phyloP scores from a whole-genome alignment of 2,329 filamentous ascomycete species.

The Podosphaera fusca region DNA sequence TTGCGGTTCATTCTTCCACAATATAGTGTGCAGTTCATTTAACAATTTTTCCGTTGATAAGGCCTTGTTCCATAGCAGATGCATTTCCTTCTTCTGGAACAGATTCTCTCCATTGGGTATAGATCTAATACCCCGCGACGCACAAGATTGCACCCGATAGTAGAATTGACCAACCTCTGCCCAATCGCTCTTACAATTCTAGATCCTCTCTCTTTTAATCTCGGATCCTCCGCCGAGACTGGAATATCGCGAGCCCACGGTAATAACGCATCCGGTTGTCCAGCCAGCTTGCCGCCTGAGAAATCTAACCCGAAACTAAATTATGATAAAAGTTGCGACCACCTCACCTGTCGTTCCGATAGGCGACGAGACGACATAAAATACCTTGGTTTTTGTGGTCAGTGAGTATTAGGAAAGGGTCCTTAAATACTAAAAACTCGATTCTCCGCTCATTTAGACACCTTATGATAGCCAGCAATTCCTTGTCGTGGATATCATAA shows the following conservation, averaged over 20 bases:
- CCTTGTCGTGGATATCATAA: constrained; percentile 16
- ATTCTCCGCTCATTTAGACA: constrained; percentile 2
- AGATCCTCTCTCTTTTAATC: background rate
- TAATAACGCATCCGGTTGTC: background rate
- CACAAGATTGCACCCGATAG: background rate
- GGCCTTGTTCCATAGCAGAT: background rate
- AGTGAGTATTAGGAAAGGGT: background rate
- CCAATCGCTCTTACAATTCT: no score
- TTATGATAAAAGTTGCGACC: background rate
- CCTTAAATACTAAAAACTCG: background rate
- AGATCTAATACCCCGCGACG: background rate
- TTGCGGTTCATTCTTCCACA: background rate
- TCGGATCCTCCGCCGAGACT: background rate
- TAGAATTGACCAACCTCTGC: background rate
- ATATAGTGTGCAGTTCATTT: background rate
- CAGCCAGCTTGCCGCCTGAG: background rate
- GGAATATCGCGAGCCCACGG: background rate
- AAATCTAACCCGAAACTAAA: background rate
- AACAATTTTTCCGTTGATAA: background rate
- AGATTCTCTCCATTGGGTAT: background rate
- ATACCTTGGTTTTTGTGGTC: constrained; percentile 3
- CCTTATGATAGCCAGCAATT: constrained; percentile 14
- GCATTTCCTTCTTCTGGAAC: background rate
- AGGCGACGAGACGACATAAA: constrained; percentile 1
- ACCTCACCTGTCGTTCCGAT: background rate